phyloP scores from a whole-genome alignment of 805 yeast species.

The Candida multigemmis region DNA sequence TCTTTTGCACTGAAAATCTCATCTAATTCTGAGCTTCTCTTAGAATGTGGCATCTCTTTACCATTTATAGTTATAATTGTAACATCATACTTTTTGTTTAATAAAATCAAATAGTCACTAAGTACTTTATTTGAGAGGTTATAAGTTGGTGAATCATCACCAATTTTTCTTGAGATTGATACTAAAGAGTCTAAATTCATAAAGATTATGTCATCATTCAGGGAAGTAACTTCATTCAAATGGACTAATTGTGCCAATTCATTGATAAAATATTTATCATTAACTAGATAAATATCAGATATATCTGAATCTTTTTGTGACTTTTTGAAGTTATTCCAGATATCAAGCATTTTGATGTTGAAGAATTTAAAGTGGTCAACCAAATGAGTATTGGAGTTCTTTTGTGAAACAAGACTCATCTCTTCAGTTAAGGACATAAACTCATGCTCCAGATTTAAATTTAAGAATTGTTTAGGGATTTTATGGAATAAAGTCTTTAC shows the following conservation, averaged over 20 bases:
- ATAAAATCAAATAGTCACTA: conserved; percentile 15
- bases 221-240: conserved; percentile 14
- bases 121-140: conserved; percentile 26
- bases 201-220: conserved; percentile 15
- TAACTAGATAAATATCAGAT: conserved; percentile 19
- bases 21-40: conserved; percentile 12
- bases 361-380: conserved; percentile 15
- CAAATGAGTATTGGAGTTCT: conserved; percentile 1
- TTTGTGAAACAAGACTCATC: conserved; percentile 10
- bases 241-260: conserved; percentile 41
- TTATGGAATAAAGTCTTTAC: too few relatives aligned
- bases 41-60: conserved; percentile 5
- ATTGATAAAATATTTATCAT: conserved; percentile 38
- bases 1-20: conserved; percentile 5
- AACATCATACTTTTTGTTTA: conserved; percentile 12
- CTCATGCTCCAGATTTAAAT: conserved; percentile 2
- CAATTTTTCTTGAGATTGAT: conserved; percentile 33
- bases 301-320: conserved; percentile 2
- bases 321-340: conserved; percentile 27
- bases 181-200: conserved; percentile 34
- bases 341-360: conserved; percentile 18
- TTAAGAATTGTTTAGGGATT: too few relatives aligned
- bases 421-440: conserved; percentile 15
- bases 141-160: conserved; percentile 33
- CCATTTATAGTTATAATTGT: conserved; percentile 16